Evolutionary conservation across 345 rosid species (phyloP).

Genomic region (Gossypium stocksii): DNA sequence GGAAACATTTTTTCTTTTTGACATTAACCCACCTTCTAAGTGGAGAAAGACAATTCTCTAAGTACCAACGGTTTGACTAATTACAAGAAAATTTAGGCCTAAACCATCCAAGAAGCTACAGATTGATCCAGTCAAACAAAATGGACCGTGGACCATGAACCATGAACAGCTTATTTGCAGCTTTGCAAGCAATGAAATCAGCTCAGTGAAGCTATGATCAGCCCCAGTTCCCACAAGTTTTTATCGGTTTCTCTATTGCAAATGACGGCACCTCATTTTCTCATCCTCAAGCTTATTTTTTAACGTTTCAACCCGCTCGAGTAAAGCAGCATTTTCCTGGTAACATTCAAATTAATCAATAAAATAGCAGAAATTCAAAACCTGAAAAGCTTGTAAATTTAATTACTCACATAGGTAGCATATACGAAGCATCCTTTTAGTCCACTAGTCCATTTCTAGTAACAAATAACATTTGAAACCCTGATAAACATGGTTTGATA

Average conservation of each 20-base stretch:
- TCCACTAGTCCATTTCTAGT: too few relatives aligned
- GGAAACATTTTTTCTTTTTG: too few relatives aligned
- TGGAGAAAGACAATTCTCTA: background rate
- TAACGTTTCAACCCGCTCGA: constrained; percentile 37
- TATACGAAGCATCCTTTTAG: too few relatives aligned
- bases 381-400: background rate
- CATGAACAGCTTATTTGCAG: background rate
- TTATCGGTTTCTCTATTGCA: constrained; percentile 42
- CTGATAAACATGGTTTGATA: too few relatives aligned
- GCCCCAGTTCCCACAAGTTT: background rate
- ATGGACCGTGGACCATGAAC: background rate
- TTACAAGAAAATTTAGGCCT: background rate
- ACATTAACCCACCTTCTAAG: too few relatives aligned
- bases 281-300: constrained; percentile 41
- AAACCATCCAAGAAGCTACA: background rate
- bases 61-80: background rate
- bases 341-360: background rate
- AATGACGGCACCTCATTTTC: constrained; percentile 43
- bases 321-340: constrained; percentile 56
- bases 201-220: too few relatives aligned
- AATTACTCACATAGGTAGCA: background rate
- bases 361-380: constrained; percentile 20
- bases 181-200: background rate
- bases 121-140: background rate
- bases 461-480: too few relatives aligned